Percentiles rank a stretch among this genome's conserved stretches.
These are phyloP conservation scores for Clonostachys byssicola DNA, from an alignment of 2,329 filamentous ascomycete species.

Conservation along the genomic window DNA sequence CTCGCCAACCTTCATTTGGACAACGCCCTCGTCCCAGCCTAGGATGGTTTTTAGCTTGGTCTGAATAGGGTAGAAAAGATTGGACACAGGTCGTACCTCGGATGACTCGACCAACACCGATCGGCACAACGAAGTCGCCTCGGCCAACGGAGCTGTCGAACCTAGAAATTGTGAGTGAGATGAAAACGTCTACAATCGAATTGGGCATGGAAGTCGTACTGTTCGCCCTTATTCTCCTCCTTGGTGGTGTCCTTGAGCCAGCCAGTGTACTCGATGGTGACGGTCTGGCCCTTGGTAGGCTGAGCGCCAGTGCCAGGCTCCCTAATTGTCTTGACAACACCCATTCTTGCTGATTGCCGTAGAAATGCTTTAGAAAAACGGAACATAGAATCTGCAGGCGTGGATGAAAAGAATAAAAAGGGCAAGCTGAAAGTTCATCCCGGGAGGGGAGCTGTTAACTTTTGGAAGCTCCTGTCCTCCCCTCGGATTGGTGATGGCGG, in stretches of 20 bases:
- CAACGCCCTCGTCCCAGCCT: constrained; percentile 86
- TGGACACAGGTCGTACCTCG: constrained; percentile 55
- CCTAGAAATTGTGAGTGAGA: constrained; percentile 37
- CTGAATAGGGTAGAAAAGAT: not conserved
- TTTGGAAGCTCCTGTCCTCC: too few relatives aligned
- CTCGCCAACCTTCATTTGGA: constrained; percentile 85
- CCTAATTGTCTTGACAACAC: constrained; percentile 65
- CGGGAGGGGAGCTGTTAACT: too few relatives aligned
- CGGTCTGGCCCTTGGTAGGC: constrained; percentile 64
- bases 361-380: not conserved
- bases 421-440: too few relatives aligned
- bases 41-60: constrained; percentile 1
- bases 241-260: constrained; percentile 67
- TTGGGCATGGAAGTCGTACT: constrained; percentile 51
- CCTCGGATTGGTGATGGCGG: too few relatives aligned
- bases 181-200: not conserved
- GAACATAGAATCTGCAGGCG: too few relatives aligned
- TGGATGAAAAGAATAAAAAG: too few relatives aligned
- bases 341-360: constrained; percentile 44
- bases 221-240: constrained; percentile 60
- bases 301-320: constrained; percentile 56
- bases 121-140: constrained; percentile 70
- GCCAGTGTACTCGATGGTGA: constrained; percentile 89
- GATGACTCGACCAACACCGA: constrained; percentile 84
- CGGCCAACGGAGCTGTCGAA: constrained; percentile 85